These are phyloP conservation scores for Ogataea nakhonphanomensis DNA, from an alignment of 805 yeast genomes.

Conservation along the genomic window DNA sequence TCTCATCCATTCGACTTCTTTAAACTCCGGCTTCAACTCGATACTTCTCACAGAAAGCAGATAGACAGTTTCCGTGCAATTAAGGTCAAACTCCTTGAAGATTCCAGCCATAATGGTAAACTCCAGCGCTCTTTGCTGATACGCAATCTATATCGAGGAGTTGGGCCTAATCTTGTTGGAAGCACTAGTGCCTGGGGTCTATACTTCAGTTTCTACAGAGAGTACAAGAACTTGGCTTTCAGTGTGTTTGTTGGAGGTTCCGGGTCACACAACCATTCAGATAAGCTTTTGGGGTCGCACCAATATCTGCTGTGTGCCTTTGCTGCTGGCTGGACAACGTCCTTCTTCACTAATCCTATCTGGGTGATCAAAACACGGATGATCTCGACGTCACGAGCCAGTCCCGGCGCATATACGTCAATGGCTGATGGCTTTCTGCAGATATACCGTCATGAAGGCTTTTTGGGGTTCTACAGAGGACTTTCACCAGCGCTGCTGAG, in stretches of 20 bases:
- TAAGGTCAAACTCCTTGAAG: constrained; percentile 14
- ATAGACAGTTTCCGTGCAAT: constrained; percentile 27
- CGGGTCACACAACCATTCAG: constrained; percentile 19
- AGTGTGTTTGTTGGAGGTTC: background rate
- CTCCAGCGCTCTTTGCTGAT: constrained; percentile 12
- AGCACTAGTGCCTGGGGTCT: constrained; percentile 86
- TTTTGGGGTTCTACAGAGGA: constrained; percentile 78
- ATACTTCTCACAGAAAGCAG: constrained; percentile 33
- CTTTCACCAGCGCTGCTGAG: constrained; percentile 71
- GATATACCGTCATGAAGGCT: constrained; percentile 54
- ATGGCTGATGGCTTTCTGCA: constrained; percentile 50
- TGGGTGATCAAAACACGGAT: constrained; percentile 95
- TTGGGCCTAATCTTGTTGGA: constrained; percentile 77
- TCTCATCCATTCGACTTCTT: constrained; percentile 90
- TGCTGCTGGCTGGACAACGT: constrained; percentile 71
- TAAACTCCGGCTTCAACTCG: constrained; percentile 78
- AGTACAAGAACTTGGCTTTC: constrained; percentile 41
- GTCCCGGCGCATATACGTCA: constrained; percentile 55
- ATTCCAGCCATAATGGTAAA: constrained; percentile 10
- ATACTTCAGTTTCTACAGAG: constrained; percentile 76
- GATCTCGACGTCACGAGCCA: constrained; percentile 48
- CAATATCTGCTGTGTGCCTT: constrained; percentile 55
- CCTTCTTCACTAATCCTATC: constrained; percentile 81
- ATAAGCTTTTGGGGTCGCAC: constrained; percentile 37
- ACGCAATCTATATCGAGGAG: constrained; percentile 62